These are phyloP conservation scores for Eucalyptus curtisii DNA, from an alignment of 345 rosid genomes.

Conservation along the genomic window DNA sequence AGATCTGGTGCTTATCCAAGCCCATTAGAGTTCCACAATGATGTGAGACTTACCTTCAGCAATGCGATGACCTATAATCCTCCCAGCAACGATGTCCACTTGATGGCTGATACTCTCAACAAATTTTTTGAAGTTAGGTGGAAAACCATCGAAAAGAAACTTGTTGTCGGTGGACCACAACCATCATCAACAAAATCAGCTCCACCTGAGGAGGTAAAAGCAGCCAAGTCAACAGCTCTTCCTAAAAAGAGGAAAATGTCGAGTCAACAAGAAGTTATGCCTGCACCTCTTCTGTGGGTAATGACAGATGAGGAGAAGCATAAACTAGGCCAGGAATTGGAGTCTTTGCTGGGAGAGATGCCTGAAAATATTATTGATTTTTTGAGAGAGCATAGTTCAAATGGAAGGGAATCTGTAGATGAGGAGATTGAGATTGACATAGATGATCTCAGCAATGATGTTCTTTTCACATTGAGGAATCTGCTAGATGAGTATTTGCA, in stretches of 20 bases:
- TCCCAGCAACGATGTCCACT: constrained; percentile 69
- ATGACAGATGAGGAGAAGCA: constrained; percentile 66
- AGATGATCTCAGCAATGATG: constrained; percentile 78
- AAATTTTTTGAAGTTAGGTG: constrained; percentile 73
- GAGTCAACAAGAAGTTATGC: constrained; percentile 18
- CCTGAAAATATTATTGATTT: constrained; percentile 69
- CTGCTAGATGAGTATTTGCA: constrained; percentile 59
- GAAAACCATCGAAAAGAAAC: constrained; percentile 72
- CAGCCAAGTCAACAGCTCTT: constrained; percentile 20
- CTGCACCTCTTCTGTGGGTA: constrained; percentile 30
- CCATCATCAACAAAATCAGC: constrained; percentile 15
- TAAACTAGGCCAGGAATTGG: constrained; percentile 44
- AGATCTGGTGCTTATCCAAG: constrained; percentile 57
- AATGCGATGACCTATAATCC: constrained; percentile 95
- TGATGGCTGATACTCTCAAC: constrained; percentile 72
- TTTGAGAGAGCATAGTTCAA: constrained; percentile 63
- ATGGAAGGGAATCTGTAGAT: constrained; percentile 57
- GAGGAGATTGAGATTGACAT: constrained; percentile 96
- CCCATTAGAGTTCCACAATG: constrained; percentile 67
- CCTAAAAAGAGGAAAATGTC: constrained; percentile 59
- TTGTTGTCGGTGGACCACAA: constrained; percentile 19
- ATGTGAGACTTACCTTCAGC: constrained; percentile 74
- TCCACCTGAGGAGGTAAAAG: constrained; percentile 20
- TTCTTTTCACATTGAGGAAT: constrained; percentile 50
- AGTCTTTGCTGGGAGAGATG: constrained; percentile 53